Base-by-base conservation (phyloP, 352 stramenopile species). In the Phytophthora capsici region DNA sequence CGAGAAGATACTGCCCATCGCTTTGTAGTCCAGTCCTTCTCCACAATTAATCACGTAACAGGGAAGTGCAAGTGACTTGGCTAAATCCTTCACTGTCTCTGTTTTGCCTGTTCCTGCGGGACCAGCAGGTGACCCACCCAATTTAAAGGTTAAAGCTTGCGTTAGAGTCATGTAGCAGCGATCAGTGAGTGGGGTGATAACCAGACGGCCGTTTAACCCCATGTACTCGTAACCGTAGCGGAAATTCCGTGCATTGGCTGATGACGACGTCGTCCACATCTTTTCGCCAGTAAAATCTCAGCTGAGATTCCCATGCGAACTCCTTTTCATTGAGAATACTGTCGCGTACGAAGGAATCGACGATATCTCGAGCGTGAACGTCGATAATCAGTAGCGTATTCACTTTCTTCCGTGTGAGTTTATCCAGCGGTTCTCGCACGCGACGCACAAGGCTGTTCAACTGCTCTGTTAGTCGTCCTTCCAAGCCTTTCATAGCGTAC, bases 191-290 rank as follows among this genome's bases (percentile, higher is more conserved):
- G 93, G 91, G 13, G 93, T 98, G 76, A 98, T 98, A 34, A 98
- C 93, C 2, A 98, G 77, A 6, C 93, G 81, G 0, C 92, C 91
- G 40, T 97, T 98, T 3, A 97, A 70, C 0, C 92, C 92, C 89
- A 98, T 97, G 73, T 97, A 98, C 84, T 98, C 93, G 75, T 97
- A 98, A 32, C 93, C 93, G 51, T 98, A 98, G 36, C 90, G 87
- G 55, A 98, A 98, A 14, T 78, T 89, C 10, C 0, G 92, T 98
- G 63, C 92, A 98, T 69, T 98, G 93, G 17, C 81, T 90, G 48
- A 97, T 96, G 4, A 94, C 84, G 14, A 95, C 86, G 26, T 97
- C 88, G 53, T 97, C 90, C 7, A 96, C 86, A 37, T 97, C 90
- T 46, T 95, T 94, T 46, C 91, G 78, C 89, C 90, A 97, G 69